Conservation (phyloP, 208 protist genomes). For the Crithidia thermophila region DNA sequence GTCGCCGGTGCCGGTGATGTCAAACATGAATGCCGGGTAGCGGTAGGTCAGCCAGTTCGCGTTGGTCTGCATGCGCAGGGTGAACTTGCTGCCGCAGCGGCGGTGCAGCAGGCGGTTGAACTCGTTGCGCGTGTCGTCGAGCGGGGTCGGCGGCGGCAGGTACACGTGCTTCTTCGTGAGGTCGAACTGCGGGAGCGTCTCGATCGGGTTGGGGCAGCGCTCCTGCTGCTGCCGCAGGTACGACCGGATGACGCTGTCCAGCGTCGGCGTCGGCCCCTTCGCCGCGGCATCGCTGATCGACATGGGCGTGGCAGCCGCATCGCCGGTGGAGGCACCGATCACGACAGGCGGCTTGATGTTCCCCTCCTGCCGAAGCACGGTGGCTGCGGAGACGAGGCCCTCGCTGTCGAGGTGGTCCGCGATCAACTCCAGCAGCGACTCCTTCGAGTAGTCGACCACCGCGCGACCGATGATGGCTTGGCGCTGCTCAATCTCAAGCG, state of each 20-base stretch:
- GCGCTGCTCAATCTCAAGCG: constrained; percentile 70
- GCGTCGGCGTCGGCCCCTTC: constrained; percentile 28
- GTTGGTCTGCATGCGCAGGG: constrained; percentile 54
- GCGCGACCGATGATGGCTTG: constrained; percentile 74
- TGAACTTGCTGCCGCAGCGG: constrained; percentile 53
- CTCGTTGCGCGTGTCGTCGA: constrained; percentile 68
- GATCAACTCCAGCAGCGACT: constrained; percentile 80
- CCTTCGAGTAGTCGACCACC: constrained; percentile 74
- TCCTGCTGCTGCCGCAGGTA: constrained; percentile 89
- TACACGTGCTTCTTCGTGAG: constrained; percentile 84
- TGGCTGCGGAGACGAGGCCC: constrained; percentile 53
- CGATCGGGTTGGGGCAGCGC: constrained; percentile 79
- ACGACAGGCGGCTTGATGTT: constrained; percentile 17
- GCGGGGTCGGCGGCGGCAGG: constrained; percentile 49
- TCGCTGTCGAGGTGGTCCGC: constrained; percentile 70
- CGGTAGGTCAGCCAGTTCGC: constrained; percentile 74
- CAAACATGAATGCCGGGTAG: constrained; percentile 83
- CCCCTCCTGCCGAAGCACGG: constrained; percentile 51
- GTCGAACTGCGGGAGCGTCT: constrained; percentile 89
- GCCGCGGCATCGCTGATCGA: constrained; percentile 26
- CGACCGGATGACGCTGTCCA: constrained; percentile 69
- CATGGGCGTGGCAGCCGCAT: constrained; percentile 18
- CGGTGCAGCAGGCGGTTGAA: constrained; percentile 66
- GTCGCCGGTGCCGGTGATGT: constrained; percentile 70
- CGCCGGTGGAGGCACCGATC: not conserved